These are phyloP conservation scores for Herpetospermum pedunculosum DNA, from an alignment of 306 rosid species.

Conservation along the genomic window DNA sequence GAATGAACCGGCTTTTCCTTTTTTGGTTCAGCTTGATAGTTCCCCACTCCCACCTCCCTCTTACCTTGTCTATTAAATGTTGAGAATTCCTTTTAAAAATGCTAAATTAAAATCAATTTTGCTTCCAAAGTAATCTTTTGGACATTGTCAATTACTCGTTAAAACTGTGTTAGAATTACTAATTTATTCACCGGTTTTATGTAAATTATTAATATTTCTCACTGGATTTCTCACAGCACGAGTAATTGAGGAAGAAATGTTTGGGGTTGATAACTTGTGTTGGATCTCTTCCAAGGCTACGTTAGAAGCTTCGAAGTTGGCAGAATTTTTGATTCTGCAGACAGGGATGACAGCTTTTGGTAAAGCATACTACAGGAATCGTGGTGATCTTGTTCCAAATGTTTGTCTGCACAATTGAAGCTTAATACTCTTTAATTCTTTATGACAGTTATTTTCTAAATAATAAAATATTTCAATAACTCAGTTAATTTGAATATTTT, in stretches of 20 bases:
- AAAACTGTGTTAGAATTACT: neutral
- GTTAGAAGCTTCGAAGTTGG: constrained; percentile 65
- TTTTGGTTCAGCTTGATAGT: neutral
- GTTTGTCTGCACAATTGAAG: constrained; percentile 29
- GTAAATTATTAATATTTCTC: constrained; percentile 6
- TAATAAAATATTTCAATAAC: neutral
- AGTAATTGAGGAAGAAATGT: constrained; percentile 93
- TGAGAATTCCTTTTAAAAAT: neutral
- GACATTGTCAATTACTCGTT: neutral
- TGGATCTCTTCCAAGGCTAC: constrained; percentile 96
- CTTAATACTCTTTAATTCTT: neutral
- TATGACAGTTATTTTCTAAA: neutral
- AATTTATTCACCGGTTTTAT: constrained; percentile 12
- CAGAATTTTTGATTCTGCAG: constrained; percentile 79
- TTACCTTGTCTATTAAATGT: neutral
- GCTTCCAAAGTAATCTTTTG: neutral
- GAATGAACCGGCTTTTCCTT: neutral
- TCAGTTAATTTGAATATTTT: constrained; percentile 8
- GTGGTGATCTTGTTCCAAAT: constrained; percentile 81
- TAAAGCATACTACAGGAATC: constrained; percentile 76
- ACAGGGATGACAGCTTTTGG: constrained; percentile 99
- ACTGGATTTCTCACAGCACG: constrained; percentile 36
- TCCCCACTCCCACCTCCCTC: neutral
- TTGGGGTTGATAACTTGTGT: constrained; percentile 85
- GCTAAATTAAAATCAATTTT: neutral